These are phyloP conservation scores for Mytilinidion resinicola DNA, from an alignment of 495 filamentous ascomycete genomes.

Conservation along the genomic window DNA sequence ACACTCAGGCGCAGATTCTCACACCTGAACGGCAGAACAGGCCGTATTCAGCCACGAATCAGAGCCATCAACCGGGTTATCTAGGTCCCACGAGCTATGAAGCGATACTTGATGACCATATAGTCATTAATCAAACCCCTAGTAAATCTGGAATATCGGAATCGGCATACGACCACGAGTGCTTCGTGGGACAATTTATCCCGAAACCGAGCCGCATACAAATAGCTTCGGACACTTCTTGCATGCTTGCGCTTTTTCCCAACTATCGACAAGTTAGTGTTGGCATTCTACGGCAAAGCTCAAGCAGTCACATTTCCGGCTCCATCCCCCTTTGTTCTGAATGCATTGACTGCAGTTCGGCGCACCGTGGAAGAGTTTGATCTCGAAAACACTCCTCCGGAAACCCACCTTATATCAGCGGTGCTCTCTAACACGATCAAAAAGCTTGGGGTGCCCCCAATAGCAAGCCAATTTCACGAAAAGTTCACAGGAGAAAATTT, in stretches of 20 bases:
- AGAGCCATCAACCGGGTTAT: constrained; percentile 13
- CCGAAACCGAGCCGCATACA: constrained; percentile 6
- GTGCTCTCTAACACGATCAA: constrained; percentile 8
- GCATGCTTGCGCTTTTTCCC: constrained; percentile 6
- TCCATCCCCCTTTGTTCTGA: neutral
- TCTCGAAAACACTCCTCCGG: constrained; percentile 2
- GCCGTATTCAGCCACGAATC: neutral
- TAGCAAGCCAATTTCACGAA: constrained; percentile 6
- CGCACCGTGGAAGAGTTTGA: constrained; percentile 9
- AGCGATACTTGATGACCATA: constrained; percentile 2
- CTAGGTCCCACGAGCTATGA: constrained; percentile 18
- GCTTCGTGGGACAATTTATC: neutral
- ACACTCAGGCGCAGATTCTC: too few relatives aligned
- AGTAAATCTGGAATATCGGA: too few relatives aligned
- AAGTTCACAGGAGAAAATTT: constrained; percentile 13
- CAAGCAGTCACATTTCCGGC: constrained; percentile 1
- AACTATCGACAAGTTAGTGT: neutral
- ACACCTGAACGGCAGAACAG: neutral
- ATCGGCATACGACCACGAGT: too few relatives aligned
- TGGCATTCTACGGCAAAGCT: neutral
- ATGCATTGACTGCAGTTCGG: constrained; percentile 4
- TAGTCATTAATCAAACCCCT: neutral
- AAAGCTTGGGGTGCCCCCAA: constrained; percentile 6
- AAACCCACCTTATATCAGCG: neutral
- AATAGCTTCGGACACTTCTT: constrained; percentile 6